A percentile compares a stretch with the other conserved stretches of the same genome.
These are phyloP conservation scores for Phytophthora gonapodyides DNA, from an alignment of 352 stramenopile genomes.

Conservation along the genomic window DNA sequence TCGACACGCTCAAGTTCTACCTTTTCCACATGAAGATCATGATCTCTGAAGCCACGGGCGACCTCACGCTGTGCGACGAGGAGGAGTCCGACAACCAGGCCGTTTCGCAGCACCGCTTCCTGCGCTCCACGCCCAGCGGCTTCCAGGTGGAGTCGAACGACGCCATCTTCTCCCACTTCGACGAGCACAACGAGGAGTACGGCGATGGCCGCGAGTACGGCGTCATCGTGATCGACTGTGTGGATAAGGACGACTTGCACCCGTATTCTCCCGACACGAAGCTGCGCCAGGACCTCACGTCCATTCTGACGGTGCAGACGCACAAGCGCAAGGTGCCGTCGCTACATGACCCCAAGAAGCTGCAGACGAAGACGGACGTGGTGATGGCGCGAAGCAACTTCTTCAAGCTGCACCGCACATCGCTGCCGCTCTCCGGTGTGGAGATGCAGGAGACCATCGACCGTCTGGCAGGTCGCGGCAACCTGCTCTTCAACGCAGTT, in stretches of 20 bases:
- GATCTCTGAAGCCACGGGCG: slow-evolving; percentile 40
- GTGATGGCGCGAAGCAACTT: too few relatives aligned
- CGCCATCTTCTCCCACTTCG: slow-evolving; percentile 33
- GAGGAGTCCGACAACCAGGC: slow-evolving; percentile 19
- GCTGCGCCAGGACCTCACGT: too few relatives aligned
- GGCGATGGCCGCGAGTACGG: slow-evolving; percentile 27
- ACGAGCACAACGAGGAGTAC: slow-evolving; percentile 32
- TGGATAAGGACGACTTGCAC: slow-evolving; percentile 45
- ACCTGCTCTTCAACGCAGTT: too few relatives aligned
- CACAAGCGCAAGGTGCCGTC: too few relatives aligned
- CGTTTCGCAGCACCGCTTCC: slow-evolving; percentile 32
- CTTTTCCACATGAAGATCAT: slow-evolving; percentile 46
- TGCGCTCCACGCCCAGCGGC: slow-evolving; percentile 32
- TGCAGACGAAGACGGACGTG: too few relatives aligned
- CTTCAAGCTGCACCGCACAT: too few relatives aligned
- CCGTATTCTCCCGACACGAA: too few relatives aligned
- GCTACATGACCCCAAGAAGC: too few relatives aligned
- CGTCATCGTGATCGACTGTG: slow-evolving; percentile 33
- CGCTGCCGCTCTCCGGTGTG: too few relatives aligned
- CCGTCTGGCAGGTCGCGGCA: too few relatives aligned
- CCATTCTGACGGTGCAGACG: too few relatives aligned
- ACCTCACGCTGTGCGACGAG: slow-evolving; percentile 38
- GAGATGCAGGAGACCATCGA: too few relatives aligned
- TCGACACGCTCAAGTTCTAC: slow-evolving; percentile 36
- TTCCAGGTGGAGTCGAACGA: slow-evolving; percentile 41